A percentile compares a stretch with the other conserved stretches of the same genome.
Conservation (phyloP, 2,329 filamentous ascomycete genomes). For the Sclerotinia borealis region DNA sequence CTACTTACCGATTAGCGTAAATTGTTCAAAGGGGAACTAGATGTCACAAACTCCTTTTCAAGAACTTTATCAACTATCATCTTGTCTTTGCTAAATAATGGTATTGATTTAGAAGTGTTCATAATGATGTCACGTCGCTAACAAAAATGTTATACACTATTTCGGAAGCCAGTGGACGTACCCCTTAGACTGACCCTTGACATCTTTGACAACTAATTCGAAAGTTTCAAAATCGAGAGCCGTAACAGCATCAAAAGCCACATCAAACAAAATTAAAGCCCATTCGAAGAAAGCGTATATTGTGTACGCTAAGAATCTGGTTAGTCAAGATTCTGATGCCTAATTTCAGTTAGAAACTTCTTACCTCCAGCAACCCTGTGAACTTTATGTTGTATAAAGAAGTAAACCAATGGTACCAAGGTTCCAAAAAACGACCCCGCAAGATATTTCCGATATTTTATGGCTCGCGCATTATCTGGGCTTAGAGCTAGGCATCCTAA, state of each 20-base stretch:
- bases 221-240: slow-evolving; percentile 85
- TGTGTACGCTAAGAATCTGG: slow-evolving; percentile 67
- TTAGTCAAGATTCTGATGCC: not conserved
- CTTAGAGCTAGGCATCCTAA: slow-evolving; percentile 82
- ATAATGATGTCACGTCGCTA: slow-evolving; percentile 23
- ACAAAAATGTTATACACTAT: slow-evolving; percentile 54
- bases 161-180: slow-evolving; percentile 95
- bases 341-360: slow-evolving; percentile 27
- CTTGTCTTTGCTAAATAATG: slow-evolving; percentile 36
- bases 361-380: slow-evolving; percentile 88
- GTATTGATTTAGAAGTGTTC: slow-evolving; percentile 30
- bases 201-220: slow-evolving; percentile 81
- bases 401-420: slow-evolving; percentile 85
- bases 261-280: slow-evolving; percentile 89
- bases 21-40: slow-evolving; percentile 21
- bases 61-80: slow-evolving; percentile 44
- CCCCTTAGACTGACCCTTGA: slow-evolving; percentile 90
- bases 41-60: slow-evolving; percentile 66
- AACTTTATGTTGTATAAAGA: slow-evolving; percentile 98
- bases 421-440: slow-evolving; percentile 84
- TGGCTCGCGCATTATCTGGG: slow-evolving; percentile 72
- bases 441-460: slow-evolving; percentile 84
- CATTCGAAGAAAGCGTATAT: slow-evolving; percentile 98
- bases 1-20: slow-evolving; percentile 40
- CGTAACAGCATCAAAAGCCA: slow-evolving; percentile 93